phyloP scores from a whole-genome alignment of 2,329 filamentous ascomycete genomes.

The Curvularia eragrostidis region DNA sequence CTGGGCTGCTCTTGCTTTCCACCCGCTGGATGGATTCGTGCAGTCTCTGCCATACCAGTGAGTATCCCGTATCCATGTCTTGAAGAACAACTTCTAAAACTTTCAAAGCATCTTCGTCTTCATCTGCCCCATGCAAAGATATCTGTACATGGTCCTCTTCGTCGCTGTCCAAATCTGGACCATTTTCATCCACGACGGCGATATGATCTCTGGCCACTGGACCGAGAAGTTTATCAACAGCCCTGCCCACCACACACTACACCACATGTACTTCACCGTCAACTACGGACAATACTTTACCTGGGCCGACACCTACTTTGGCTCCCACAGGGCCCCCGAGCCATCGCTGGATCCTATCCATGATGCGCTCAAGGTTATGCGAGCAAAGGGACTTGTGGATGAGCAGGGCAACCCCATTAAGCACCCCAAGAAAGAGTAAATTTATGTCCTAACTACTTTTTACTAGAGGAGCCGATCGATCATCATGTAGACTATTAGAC shows the following conservation, averaged over 20 bases:
- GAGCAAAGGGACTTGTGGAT: conserved; percentile 11
- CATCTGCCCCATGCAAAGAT: conserved; percentile 15
- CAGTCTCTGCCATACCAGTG: conserved; percentile 16
- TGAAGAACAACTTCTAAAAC: background rate
- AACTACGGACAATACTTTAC: conserved; percentile 16
- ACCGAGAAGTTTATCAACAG: conserved; percentile 15
- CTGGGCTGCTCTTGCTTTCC: conserved; percentile 16
- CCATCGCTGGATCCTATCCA: conserved; percentile 13
- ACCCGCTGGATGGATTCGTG: conserved; percentile 12
- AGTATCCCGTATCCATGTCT: background rate
- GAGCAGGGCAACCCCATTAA: conserved; percentile 13
- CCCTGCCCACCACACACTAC: conserved; percentile 13
- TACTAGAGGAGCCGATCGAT: conserved; percentile 4
- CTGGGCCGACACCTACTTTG: conserved; percentile 13
- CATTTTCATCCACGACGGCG: conserved; percentile 16
- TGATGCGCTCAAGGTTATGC: conserved; percentile 16
- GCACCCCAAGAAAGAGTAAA: conserved; percentile 14
- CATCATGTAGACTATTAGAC: background rate
- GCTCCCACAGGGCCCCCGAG: conserved; percentile 11
- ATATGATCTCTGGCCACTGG: conserved; percentile 14
- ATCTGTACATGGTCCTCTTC: conserved; percentile 16
- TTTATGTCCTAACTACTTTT: background rate
- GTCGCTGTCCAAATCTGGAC: conserved; percentile 13
- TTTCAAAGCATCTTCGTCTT: conserved; percentile 9
- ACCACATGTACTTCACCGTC: conserved; percentile 18